Evolutionary conservation across 2,329 filamentous ascomycete species (phyloP).

Genomic region (Triangularia setosa): DNA sequence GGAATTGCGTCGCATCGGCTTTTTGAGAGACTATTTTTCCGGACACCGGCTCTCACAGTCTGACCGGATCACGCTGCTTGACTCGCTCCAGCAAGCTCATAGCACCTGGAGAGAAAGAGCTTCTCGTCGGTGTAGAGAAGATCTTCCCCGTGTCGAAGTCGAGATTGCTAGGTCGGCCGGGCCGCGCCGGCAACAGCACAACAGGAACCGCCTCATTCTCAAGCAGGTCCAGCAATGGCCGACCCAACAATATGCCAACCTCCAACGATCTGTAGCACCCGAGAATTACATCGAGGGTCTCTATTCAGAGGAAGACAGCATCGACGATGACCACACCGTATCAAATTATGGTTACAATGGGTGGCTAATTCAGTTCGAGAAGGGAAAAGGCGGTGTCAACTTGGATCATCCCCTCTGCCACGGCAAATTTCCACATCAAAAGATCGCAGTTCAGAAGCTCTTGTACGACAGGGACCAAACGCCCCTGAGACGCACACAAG

Average conservation of each 20-base stretch:
- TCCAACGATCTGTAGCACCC: constrained; percentile 13
- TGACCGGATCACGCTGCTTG: constrained; percentile 15
- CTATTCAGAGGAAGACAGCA: constrained; percentile 15
- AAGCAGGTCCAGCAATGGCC: constrained; percentile 20
- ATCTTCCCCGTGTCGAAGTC: constrained; percentile 15
- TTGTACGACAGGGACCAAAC: constrained; percentile 21
- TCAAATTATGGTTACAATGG: constrained; percentile 25
- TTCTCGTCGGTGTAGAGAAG: constrained; percentile 11
- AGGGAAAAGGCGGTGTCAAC: constrained; percentile 20
- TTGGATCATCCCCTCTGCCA: constrained; percentile 20
- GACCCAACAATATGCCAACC: constrained; percentile 8
- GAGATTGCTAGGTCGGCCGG: constrained; percentile 16
- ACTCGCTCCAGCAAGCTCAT: constrained; percentile 16
- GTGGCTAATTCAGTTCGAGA: constrained; percentile 22
- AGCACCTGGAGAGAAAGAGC: constrained; percentile 15
- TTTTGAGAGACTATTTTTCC: constrained; percentile 20
- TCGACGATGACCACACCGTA: constrained; percentile 21
- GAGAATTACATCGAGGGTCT: constrained; percentile 20
- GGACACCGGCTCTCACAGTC: constrained; percentile 16
- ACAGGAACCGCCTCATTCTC: constrained; percentile 19
- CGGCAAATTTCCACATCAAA: constrained; percentile 24
- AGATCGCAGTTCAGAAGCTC: constrained; percentile 23
- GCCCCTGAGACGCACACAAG: constrained; percentile 15
- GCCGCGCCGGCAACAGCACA: constrained; percentile 9
- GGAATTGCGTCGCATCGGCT: constrained; percentile 22